Base-by-base conservation (phyloP, 148 eudicot species). In the Diospyros kaki region DNA sequence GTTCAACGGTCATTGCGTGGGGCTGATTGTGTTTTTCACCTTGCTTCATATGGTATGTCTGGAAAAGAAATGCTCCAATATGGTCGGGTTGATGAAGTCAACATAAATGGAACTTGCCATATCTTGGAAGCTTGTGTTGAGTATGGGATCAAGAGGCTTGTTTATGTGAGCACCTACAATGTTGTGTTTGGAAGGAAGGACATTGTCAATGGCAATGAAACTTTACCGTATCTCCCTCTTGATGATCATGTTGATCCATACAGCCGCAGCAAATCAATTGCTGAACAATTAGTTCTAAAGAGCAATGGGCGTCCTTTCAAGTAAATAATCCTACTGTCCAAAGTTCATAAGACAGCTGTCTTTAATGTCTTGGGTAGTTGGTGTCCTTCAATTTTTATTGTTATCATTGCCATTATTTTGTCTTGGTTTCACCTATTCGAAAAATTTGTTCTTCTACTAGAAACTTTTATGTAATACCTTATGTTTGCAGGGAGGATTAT, bases 41-140 rank as follows among this genome's bases (percentile, higher is more conserved):
- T 94, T 71, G 97, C 98, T 80, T 87, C 98, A 50, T 94, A 82
- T 84, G 98, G 98, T 76, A 94, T 94, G 98, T 94, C 96, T 8
- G 98, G 98, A 46, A 92, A 94, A 79, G 96, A 94, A 79, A 92
- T 92, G 98, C 89, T 94, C 72, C 98, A 94, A 82, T 85, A 70
- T 84, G 89, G 93, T 39, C 93, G 92, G 62, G 83, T 94, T 6
- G 96, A 90, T 78, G 82, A 83, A 53, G 82, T 92, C 17, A 94
- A 94, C 76, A 88, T 94, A 38, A 86, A 84, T 68, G 98, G 97
- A 44, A 94, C 97, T 17, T 89, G 92, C 72, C 88, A 85, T 75
- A 68, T 94, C 51, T 40, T 94, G 59, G 97, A 94, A 76, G 83
- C 97, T 42, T 94, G 98, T 81, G 66, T 84, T 67, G 86, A 92